Percentiles rank a stretch among this genome's conserved stretches.
These are phyloP conservation scores for Lagenidium sp. DNA, from an alignment of 352 stramenopile species.

Conservation along the genomic window DNA sequence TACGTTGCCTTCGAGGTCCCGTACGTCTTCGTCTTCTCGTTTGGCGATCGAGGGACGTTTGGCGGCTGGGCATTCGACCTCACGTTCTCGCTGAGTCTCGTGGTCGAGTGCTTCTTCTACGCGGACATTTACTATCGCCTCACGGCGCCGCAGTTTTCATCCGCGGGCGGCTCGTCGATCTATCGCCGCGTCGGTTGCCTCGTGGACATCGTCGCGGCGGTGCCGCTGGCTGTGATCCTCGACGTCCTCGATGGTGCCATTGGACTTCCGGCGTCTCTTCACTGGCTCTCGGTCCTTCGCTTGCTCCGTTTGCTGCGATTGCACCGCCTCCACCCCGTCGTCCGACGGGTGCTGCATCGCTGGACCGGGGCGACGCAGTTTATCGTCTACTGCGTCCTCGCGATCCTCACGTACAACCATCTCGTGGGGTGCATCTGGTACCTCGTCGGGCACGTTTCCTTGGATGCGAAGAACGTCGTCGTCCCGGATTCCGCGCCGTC, in stretches of 20 bases:
- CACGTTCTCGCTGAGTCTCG: conserved; percentile 9
- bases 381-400: conserved; percentile 17
- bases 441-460: conserved; percentile 10
- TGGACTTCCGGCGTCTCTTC: conserved; percentile 1
- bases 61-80: conserved; percentile 8
- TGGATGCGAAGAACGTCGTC: background rate
- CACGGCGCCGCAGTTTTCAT: conserved; percentile 7
- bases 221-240: conserved; percentile 13
- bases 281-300: conserved; percentile 14
- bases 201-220: conserved; percentile 11
- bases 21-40: conserved; percentile 20
- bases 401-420: conserved; percentile 21
- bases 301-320: conserved; percentile 17
- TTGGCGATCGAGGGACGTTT: conserved; percentile 7
- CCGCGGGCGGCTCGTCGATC: conserved; percentile 10
- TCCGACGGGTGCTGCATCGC: conserved; percentile 7
- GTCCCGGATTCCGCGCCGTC: background rate
- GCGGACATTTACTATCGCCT: conserved; percentile 12
- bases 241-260: conserved; percentile 14
- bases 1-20: conserved; percentile 24
- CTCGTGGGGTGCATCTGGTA: conserved; percentile 18
- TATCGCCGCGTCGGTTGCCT: conserved; percentile 9
- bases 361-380: conserved; percentile 15
- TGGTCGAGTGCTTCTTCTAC: conserved; percentile 16
- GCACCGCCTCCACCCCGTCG: conserved; percentile 9